phyloP scores from a whole-genome alignment of 1,139 yeast genomes.

The Sugiyamaella xylanicola region DNA sequence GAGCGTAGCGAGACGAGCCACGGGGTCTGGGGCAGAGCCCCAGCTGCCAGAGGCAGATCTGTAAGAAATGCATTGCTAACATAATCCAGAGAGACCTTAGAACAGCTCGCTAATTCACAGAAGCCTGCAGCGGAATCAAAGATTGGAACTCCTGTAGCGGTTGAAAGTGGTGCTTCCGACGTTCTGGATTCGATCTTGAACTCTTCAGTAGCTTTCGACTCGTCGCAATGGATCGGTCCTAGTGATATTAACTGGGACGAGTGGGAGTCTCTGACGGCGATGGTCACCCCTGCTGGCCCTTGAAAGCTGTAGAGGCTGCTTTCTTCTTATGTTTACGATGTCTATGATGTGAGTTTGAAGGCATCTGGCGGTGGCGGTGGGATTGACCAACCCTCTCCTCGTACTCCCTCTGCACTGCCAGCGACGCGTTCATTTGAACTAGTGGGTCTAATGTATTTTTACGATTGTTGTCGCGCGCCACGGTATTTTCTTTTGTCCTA shows the following conservation, averaged over 20 bases:
- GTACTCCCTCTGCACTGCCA: slow-evolving; percentile 12
- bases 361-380: neutral
- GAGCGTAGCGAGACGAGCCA: no score
- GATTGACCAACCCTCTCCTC: neutral
- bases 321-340: neutral
- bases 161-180: slow-evolving; percentile 9
- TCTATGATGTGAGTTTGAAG: neutral
- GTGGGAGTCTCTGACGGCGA: slow-evolving; percentile 15
- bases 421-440: slow-evolving; percentile 17
- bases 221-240: slow-evolving; percentile 23
- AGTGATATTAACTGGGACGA: slow-evolving; percentile 22
- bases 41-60: no score
- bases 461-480: slow-evolving; percentile 4
- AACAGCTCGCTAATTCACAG: slow-evolving; percentile 10
- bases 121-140: slow-evolving; percentile 7
- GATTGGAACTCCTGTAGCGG: slow-evolving; percentile 6
- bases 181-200: slow-evolving; percentile 17
- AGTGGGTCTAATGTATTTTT: slow-evolving; percentile 20
- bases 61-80: no score
- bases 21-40: no score
- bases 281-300: neutral
- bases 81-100: slow-evolving; percentile 6
- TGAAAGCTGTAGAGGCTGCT: neutral
- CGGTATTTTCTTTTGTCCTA: neutral
- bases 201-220: slow-evolving; percentile 18